Conservation (phyloP, 2,329 filamentous ascomycete species). For the Exophiala sideris region DNA sequence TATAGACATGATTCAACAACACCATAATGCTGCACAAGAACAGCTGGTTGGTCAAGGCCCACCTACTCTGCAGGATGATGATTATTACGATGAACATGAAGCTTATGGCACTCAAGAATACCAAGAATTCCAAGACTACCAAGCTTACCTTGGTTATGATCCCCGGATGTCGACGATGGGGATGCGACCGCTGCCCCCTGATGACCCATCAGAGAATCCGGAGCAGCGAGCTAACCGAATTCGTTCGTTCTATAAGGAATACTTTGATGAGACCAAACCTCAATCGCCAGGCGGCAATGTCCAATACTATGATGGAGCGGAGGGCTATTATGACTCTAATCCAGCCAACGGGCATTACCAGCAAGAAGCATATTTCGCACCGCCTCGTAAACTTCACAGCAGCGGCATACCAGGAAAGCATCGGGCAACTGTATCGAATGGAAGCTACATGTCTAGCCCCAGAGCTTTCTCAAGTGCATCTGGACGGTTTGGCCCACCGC, state of each 20-base stretch:
- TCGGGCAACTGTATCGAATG: slow-evolving; percentile 27
- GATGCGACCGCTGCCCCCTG: slow-evolving; percentile 80
- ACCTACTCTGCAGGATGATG: slow-evolving; percentile 5
- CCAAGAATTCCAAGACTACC: slow-evolving; percentile 20
- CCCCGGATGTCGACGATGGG: slow-evolving; percentile 56
- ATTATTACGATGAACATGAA: slow-evolving; percentile 18
- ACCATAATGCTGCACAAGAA: neutral
- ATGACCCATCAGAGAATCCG: slow-evolving; percentile 83
- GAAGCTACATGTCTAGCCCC: slow-evolving; percentile 51
- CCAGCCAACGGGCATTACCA: slow-evolving; percentile 49
- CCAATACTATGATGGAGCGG: slow-evolving; percentile 65
- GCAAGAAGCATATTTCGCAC: slow-evolving; percentile 31
- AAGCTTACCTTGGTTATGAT: slow-evolving; percentile 33
- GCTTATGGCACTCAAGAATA: slow-evolving; percentile 11
- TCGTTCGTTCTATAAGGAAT: slow-evolving; percentile 98
- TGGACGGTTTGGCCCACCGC: slow-evolving; percentile 40
- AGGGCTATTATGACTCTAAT: slow-evolving; percentile 60
- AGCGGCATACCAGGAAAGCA: slow-evolving; percentile 30
- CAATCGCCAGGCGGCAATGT: slow-evolving; percentile 68
- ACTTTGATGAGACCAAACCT: slow-evolving; percentile 74
- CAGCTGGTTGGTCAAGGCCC: slow-evolving; percentile 8
- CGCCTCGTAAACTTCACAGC: slow-evolving; percentile 38
- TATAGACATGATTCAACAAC: neutral
- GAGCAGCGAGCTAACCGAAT: slow-evolving; percentile 95
- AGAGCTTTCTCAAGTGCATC: slow-evolving; percentile 65